Percentiles rank a stretch among this genome's conserved stretches.
Conservation (phyloP, 1,139 yeast species). For the Hyphopichia fennica region DNA sequence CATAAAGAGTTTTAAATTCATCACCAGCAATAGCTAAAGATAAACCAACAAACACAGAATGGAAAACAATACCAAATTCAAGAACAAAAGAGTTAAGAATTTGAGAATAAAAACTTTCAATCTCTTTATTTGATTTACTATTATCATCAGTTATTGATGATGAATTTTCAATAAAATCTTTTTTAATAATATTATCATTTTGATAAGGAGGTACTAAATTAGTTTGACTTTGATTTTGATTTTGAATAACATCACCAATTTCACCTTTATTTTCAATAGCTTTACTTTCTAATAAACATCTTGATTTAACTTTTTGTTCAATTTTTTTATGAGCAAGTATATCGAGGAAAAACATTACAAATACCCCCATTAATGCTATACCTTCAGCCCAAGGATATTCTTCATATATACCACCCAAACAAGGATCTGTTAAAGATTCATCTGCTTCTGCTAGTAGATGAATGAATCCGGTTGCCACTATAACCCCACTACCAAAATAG, state of each 20-base stretch:
- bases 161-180: neutral
- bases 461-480: conserved; percentile 35
- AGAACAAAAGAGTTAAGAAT: conserved; percentile 28
- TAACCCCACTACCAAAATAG: conserved; percentile 36
- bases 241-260: no score
- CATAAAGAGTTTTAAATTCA: conserved; percentile 34
- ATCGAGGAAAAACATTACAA: conserved; percentile 32
- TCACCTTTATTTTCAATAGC: no score
- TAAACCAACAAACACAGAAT: conserved; percentile 42
- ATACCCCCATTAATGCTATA: conserved; percentile 38
- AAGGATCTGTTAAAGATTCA: conserved; percentile 27
- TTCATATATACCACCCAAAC: conserved; percentile 34
- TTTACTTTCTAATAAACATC: neutral
- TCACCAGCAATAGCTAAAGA: conserved; percentile 40
- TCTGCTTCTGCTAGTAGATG: conserved; percentile 33
- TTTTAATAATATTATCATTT: neutral
- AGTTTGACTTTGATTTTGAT: neutral
- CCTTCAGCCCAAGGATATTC: conserved; percentile 46
- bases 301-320: conserved; percentile 8
- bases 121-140: neutral
- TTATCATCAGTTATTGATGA: no score
- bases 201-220: neutral
- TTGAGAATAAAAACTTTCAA: conserved; percentile 12
- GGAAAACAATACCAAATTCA: conserved; percentile 42
- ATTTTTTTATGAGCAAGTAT: conserved; percentile 24